Conservation (phyloP, 345 rosid genomes). For the Hypericum androsaemum region DNA sequence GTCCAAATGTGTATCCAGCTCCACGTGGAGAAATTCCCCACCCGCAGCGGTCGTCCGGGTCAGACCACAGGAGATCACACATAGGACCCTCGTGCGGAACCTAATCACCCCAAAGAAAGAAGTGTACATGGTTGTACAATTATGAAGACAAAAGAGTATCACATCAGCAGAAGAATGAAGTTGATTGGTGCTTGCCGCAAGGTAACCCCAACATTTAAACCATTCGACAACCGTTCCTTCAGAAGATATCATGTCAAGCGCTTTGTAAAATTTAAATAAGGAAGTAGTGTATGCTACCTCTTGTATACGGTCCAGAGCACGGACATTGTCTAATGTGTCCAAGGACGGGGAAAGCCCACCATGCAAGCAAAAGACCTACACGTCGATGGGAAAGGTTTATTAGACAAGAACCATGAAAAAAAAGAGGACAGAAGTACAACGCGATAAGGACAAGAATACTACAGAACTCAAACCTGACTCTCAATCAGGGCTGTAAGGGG, state of each 20-base stretch:
- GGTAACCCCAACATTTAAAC: too few relatives aligned
- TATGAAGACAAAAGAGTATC: too few relatives aligned
- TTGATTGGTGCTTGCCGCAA: too few relatives aligned
- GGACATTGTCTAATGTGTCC: constrained; percentile 28
- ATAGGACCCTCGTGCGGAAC: constrained; percentile 5
- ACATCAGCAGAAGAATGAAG: too few relatives aligned
- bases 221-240: too few relatives aligned
- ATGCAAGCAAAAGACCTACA: constrained; percentile 24
- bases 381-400: constrained; percentile 2
- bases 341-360: constrained; percentile 34
- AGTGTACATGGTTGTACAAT: not conserved
- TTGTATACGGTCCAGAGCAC: constrained; percentile 25
- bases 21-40: constrained; percentile 6
- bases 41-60: constrained; percentile 4
- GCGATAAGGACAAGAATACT: not conserved
- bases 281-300: constrained; percentile 14
- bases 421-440: not conserved
- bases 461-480: constrained; percentile 18
- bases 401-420: constrained; percentile 3
- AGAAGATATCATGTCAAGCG: too few relatives aligned
- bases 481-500: constrained; percentile 26
- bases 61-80: constrained; percentile 5
- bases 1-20: constrained; percentile 3
- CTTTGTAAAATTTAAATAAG: too few relatives aligned
- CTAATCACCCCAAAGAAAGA: not conserved